Conservation (phyloP, 768 basidiomycete species). For the Russula virescens region DNA sequence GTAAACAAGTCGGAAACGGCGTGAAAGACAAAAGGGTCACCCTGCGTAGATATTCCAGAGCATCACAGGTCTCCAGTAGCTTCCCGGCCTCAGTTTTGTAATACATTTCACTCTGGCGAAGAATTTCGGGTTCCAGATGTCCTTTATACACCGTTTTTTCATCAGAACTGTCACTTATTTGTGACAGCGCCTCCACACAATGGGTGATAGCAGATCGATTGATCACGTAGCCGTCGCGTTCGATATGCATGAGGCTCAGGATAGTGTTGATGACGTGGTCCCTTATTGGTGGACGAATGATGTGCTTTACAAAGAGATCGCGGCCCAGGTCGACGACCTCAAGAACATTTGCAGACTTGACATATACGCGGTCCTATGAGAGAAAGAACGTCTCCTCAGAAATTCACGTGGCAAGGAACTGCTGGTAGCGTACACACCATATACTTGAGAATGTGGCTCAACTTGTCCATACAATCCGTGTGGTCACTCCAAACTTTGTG, state of each 20-base stretch:
- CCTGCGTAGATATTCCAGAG: conserved; percentile 71
- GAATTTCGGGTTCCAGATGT: conserved; percentile 77
- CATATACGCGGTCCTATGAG: conserved; percentile 94
- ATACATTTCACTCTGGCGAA: conserved; percentile 72
- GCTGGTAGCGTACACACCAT: conserved; percentile 57
- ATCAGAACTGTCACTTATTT: conserved; percentile 49
- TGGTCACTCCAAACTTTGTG: conserved; percentile 93
- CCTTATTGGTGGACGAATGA: conserved; percentile 76
- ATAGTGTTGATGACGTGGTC: conserved; percentile 78
- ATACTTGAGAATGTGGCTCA: conserved; percentile 89
- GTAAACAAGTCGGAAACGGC: not conserved
- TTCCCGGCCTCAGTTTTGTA: conserved; percentile 70
- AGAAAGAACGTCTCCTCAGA: conserved; percentile 15
- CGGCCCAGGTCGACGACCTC: conserved; percentile 78
- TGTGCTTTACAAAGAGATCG: conserved; percentile 74
- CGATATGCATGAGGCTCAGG: conserved; percentile 80
- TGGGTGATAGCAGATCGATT: conserved; percentile 88
- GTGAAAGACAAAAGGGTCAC: conserved; percentile 42
- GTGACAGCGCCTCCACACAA: conserved; percentile 78
- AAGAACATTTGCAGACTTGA: conserved; percentile 65
- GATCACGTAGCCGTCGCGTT: conserved; percentile 87
- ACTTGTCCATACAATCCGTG: conserved; percentile 76
- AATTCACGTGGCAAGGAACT: conserved; percentile 6
- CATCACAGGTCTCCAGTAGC: conserved; percentile 69
- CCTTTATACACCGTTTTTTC: conserved; percentile 67